phyloP scores from a whole-genome alignment of 2,329 filamentous ascomycete genomes.

The Fusarium sp. region DNA sequence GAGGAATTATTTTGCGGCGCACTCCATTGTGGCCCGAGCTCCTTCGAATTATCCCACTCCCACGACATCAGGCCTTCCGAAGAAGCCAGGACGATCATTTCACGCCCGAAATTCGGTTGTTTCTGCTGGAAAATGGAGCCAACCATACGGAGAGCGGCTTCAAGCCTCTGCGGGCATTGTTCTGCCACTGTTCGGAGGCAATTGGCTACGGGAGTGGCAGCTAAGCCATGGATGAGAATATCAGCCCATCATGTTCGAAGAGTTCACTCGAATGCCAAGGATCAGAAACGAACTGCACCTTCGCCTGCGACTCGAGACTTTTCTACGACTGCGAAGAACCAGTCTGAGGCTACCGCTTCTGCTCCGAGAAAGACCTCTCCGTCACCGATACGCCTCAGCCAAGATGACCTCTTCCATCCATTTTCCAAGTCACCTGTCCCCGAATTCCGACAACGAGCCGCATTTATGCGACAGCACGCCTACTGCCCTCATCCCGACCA shows the following conservation, averaged over 20 bases:
- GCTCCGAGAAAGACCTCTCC: slow-evolving; percentile 45
- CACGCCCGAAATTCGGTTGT: slow-evolving; percentile 18
- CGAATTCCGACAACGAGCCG: slow-evolving; percentile 87
- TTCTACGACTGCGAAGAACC: slow-evolving; percentile 48
- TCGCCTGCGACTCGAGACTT: slow-evolving; percentile 48
- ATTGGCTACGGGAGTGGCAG: slow-evolving; percentile 41
- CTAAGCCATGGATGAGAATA: slow-evolving; percentile 48
- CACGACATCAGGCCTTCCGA: slow-evolving; percentile 39
- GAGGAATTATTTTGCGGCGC: slow-evolving; percentile 57
- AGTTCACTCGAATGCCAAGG: slow-evolving; percentile 49
- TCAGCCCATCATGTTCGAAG: slow-evolving; percentile 51
- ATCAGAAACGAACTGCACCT: slow-evolving; percentile 43
- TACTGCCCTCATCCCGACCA: slow-evolving; percentile 94
- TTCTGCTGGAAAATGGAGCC: slow-evolving; percentile 56
- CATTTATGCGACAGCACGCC: slow-evolving; percentile 93
- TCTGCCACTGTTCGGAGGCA: slow-evolving; percentile 55
- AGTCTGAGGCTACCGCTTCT: slow-evolving; percentile 50
- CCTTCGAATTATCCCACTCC: slow-evolving; percentile 49
- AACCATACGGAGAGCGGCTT: slow-evolving; percentile 58
- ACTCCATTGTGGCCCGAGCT: slow-evolving; percentile 51
- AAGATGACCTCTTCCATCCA: slow-evolving; percentile 92
- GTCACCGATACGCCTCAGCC: slow-evolving; percentile 63
- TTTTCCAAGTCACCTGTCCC: slow-evolving; percentile 91
- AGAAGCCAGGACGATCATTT: slow-evolving; percentile 30
- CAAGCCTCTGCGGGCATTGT: slow-evolving; percentile 59